A percentile compares a stretch with the other conserved stretches of the same genome.
These are phyloP conservation scores for Phlegmacium glaucopus DNA, from an alignment of 768 basidiomycete species.

Conservation along the genomic window DNA sequence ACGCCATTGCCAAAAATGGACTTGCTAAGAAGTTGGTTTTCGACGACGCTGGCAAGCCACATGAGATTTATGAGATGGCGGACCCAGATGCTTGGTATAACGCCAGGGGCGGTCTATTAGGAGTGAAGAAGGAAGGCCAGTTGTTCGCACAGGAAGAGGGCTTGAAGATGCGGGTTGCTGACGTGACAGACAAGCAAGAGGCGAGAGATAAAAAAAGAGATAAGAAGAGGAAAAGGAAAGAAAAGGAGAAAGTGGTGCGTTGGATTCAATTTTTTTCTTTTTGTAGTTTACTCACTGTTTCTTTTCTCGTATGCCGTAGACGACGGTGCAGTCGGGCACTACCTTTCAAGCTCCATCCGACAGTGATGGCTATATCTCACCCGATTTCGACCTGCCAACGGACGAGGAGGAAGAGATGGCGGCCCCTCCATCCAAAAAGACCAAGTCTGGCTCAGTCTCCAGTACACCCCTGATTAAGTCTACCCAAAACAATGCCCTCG, in stretches of 20 bases:
- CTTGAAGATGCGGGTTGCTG: slow-evolving; percentile 64
- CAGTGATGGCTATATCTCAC: slow-evolving; percentile 70
- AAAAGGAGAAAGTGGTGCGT: slow-evolving; percentile 54
- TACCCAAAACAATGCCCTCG: slow-evolving; percentile 17
- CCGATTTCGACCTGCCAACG: slow-evolving; percentile 56
- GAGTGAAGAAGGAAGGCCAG: slow-evolving; percentile 62
- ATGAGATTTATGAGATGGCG: slow-evolving; percentile 81
- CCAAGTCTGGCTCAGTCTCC: slow-evolving; percentile 10
- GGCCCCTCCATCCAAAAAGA: slow-evolving; percentile 28
- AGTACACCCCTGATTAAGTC: slow-evolving; percentile 10
- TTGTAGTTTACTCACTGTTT: neutral
- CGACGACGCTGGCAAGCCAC: slow-evolving; percentile 81
- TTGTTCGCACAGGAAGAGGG: slow-evolving; percentile 74
- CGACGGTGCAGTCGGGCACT: slow-evolving; percentile 26
- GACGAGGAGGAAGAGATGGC: slow-evolving; percentile 33
- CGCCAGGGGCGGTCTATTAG: slow-evolving; percentile 58
- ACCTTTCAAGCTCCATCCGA: slow-evolving; percentile 31
- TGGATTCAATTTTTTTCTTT: slow-evolving; percentile 9
- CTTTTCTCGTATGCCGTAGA: too few species aligned
- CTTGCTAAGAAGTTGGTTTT: slow-evolving; percentile 77
- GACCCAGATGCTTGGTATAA: slow-evolving; percentile 70
- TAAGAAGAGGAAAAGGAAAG: slow-evolving; percentile 90
- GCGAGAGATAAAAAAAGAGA: slow-evolving; percentile 87
- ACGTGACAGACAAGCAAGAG: slow-evolving; percentile 75
- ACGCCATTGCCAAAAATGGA: slow-evolving; percentile 62